phyloP scores from a whole-genome alignment of 495 filamentous ascomycete species.

The Aspergillus leporis region DNA sequence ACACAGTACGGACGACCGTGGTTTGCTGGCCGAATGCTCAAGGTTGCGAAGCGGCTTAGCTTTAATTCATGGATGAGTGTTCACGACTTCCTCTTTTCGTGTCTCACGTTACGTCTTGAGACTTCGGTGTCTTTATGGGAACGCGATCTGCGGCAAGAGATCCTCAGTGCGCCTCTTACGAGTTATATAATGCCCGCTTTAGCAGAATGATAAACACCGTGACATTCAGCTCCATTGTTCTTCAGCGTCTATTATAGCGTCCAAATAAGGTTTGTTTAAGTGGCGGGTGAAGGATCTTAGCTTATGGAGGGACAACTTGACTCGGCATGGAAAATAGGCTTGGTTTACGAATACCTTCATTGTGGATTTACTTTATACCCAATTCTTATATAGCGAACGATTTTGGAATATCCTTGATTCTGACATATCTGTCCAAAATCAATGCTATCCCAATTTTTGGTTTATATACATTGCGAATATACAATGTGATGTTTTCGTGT shows the following conservation, averaged over 20 bases:
- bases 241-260: not conserved
- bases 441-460: not conserved
- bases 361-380: conserved; percentile 1
- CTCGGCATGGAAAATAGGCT: not conserved
- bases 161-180: conserved; percentile 38
- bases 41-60: conserved; percentile 41
- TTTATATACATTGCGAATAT: not conserved
- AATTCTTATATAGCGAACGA: conserved; percentile 1
- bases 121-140: conserved; percentile 33
- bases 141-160: conserved; percentile 33
- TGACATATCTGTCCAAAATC: no score
- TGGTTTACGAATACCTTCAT: not conserved
- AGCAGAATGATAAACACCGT: conserved; percentile 9
- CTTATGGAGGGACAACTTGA: not conserved
- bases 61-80: conserved; percentile 34
- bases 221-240: not conserved
- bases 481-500: not conserved
- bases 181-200: conserved; percentile 38
- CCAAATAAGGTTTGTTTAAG: not conserved
- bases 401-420: not conserved
- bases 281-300: not conserved
- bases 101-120: conserved; percentile 32
- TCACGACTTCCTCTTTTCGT: conserved; percentile 35
- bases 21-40: conserved; percentile 45
- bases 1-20: conserved; percentile 38